Evolutionary conservation across 2,329 filamentous ascomycete species (phyloP), one percentile per base, ranked within the genome.

Genomic region (Microcyclospora pomicola): DNA sequence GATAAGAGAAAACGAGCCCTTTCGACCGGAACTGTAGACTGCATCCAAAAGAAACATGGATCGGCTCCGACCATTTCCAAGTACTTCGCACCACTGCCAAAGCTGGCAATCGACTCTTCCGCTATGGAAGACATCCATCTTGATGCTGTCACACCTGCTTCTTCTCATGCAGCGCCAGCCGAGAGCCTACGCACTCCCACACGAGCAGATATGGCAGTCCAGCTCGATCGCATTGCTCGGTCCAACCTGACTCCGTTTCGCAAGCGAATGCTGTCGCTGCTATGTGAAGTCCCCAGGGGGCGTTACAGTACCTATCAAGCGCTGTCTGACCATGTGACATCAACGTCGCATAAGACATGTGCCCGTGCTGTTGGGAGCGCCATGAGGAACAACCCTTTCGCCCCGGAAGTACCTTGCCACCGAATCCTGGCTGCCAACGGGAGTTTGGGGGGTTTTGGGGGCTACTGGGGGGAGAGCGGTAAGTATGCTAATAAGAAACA

Each of bases 201-300:
- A 5, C 19, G 42, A 14, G 29, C 41, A 35, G 38, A 50, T 28
- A 49, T 53, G 35, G 33, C 44, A 14, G 28, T 34, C 9, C 43
- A 54, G 16, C 59, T 68, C 33, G 49, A 48, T 15, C 59, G 61
- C 37, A 67, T 71, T 44, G 51, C 56, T 19, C 49, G 54, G 16
- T 65, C 68, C 36, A 59, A 59, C n/a, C 60, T 73, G 14, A 70
- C 68, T 2, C 59, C 64, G 12, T 70, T 68, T 55, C 67, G 67
- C 16, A 59, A 58, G 37, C 48, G 49, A 34, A 53, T 51, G 14
- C 51, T 61, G 29, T 47, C 45, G 4, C 47, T 60, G 31, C 50
- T 62, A 15, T 56, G 50, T 37, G 48, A 54, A 35, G 50, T 62
- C 15, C 58, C 59, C 1, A 37, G 42, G 4, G 58, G 59, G 5